Base-by-base conservation (phyloP, 1,139 yeast genomes). In the Yamadazyma aaseri region DNA sequence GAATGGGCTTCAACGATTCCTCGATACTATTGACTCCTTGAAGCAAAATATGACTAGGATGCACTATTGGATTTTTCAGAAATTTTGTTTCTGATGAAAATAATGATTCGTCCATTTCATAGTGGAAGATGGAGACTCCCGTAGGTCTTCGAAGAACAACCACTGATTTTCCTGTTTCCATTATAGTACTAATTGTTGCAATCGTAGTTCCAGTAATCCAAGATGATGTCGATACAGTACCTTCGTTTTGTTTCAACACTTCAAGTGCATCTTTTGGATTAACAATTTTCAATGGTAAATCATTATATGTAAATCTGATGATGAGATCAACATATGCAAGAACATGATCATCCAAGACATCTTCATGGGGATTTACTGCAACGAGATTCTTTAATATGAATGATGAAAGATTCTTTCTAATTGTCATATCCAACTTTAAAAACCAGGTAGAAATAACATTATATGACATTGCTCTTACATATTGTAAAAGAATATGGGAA, bases 391-490 rank as follows among this genome's bases (percentile, higher is more conserved):
- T 72, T 26, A 81, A 67, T 11, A 87, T 69, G 48, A 77, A 87
- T 2, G 85, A 71, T 1, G 84, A 73, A 29, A 86, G 52, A 29
- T 70, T 65, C 35, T 73, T 71, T 29, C 95, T 63, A 32, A 81
- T 81, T n/a, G 62, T 60, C 43, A 82, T 45, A 20, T 71, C 69
- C 50, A 86, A 71, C 35, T 81, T 78, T 46, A 86, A 58, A 48
- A 81, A 86, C 92, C 95, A 85, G 30, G 76, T 71, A 2, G 84
- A 69, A 27, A 87, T 75, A 4, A 85, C 84, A 39, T 72, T 73
- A 51, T 81, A 85, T 0, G 95, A 85, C 32, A 83, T 60, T 1
- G 79, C 66, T 17, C 76, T 59, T 23, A 82, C 65, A 51, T 84
- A 86, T 37, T 76, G 81, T 0, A 84, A 70, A 36, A 84, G 55